Evolutionary conservation across 2,329 filamentous ascomycete genomes (phyloP).

Genomic region (Colletotrichum tabaci): DNA sequence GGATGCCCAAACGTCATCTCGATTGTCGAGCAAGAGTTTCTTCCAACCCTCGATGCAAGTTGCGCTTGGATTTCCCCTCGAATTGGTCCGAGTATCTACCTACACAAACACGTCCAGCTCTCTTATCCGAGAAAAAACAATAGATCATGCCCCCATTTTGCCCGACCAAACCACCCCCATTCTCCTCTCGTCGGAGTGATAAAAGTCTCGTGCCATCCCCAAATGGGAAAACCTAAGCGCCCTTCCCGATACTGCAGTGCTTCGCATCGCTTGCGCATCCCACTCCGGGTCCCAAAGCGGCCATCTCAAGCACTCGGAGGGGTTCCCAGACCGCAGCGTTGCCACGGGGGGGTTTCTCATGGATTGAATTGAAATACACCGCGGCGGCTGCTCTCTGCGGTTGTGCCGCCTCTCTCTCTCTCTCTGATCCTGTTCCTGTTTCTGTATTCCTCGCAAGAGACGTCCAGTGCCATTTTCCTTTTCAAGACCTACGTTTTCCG

Average conservation of each 20-base stretch:
- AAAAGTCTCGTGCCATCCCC: not conserved
- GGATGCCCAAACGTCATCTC: too few relatives aligned
- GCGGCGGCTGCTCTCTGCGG: not conserved
- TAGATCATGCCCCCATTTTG: too few relatives aligned
- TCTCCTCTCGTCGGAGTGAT: not conserved
- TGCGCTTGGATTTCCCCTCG: conserved; percentile 1
- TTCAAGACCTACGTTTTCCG: not conserved
- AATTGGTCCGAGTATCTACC: not conserved
- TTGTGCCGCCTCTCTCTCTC: not conserved
- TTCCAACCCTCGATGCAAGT: too few relatives aligned
- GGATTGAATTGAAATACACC: conserved; percentile 16
- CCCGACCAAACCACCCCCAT: too few relatives aligned
- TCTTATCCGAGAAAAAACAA: not conserved
- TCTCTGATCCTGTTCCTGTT: too few relatives aligned
- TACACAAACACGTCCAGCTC: too few relatives aligned
- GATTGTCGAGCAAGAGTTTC: too few relatives aligned
- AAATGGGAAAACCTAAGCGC: conserved; percentile 36
- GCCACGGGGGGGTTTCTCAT: conserved; percentile 27
- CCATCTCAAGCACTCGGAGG: conserved; percentile 33
- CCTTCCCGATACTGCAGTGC: conserved; percentile 32
- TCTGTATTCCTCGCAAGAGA: conserved; percentile 1
- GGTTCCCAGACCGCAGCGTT: conserved; percentile 11
- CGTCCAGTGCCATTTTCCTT: conserved; percentile 4
- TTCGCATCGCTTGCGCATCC: conserved; percentile 24
- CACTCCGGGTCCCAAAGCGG: conserved; percentile 28